Conservation (phyloP, 768 basidiomycete species). For the Cystobasidium onofrii region DNA sequence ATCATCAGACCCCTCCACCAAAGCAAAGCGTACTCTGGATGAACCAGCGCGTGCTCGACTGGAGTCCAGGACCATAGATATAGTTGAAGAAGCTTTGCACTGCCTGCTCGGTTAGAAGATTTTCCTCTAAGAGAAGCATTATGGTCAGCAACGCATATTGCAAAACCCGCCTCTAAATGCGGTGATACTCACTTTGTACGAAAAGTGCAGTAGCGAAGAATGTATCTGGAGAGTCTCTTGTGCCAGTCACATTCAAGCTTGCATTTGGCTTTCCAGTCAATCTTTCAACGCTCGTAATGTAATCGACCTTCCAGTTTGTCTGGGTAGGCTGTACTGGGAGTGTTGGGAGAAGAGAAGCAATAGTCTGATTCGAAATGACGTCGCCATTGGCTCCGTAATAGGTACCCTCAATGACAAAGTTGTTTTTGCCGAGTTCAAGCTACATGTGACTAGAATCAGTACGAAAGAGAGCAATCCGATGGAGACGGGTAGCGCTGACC, state of each 20-base stretch:
- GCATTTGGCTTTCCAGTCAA: background rate
- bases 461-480: background rate
- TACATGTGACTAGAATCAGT: background rate
- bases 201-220: conserved; percentile 3
- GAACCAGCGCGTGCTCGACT: background rate
- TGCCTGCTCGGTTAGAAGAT: background rate
- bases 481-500: background rate
- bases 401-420: background rate
- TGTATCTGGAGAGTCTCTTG: background rate
- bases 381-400: background rate
- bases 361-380: background rate
- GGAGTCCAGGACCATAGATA: background rate
- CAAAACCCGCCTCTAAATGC: too few species aligned
- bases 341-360: background rate
- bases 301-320: background rate
- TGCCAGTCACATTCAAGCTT: conserved; percentile 10
- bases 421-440: background rate
- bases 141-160: too few species aligned
- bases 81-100: conserved; percentile 9
- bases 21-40: background rate
- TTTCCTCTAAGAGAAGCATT: too few species aligned
- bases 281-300: background rate
- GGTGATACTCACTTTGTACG: background rate
- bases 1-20: background rate
- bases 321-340: background rate